Conservation (phyloP, 2,329 filamentous ascomycete genomes). For the Phyllachora maydis region DNA sequence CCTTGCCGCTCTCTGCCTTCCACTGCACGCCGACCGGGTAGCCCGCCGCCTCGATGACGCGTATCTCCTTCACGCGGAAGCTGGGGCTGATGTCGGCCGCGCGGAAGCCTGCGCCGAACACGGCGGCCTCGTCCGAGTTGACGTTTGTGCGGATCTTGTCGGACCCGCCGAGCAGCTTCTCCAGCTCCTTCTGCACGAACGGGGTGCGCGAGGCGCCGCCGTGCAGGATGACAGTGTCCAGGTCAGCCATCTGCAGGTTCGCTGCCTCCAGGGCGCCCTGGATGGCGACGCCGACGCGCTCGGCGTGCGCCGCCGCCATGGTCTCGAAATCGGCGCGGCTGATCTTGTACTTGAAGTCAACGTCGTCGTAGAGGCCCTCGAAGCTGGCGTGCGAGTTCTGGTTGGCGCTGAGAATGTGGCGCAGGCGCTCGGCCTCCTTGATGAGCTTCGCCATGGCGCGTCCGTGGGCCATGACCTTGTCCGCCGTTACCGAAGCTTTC, state of each 20-base stretch:
- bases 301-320: constrained; percentile 45
- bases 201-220: constrained; percentile 81
- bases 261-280: constrained; percentile 55
- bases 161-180: constrained; percentile 47
- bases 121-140: constrained; percentile 90
- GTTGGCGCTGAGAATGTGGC: constrained; percentile 88
- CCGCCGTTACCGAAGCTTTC: constrained; percentile 37
- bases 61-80: constrained; percentile 96
- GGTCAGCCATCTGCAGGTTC: constrained; percentile 49
- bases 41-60: constrained; percentile 52
- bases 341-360: constrained; percentile 87
- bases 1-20: constrained; percentile 44
- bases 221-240: constrained; percentile 84
- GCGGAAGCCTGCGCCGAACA: constrained; percentile 89
- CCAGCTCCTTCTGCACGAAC: constrained; percentile 79
- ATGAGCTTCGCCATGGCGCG: constrained; percentile 75
- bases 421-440: constrained; percentile 74
- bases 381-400: constrained; percentile 61
- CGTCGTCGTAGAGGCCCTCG: constrained; percentile 75
- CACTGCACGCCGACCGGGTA: constrained; percentile 64
- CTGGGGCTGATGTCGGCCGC: constrained; percentile 81
- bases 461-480: constrained; percentile 52
- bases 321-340: constrained; percentile 63
- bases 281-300: constrained; percentile 48
- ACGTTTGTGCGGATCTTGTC: constrained; percentile 83